Conservation (phyloP, 2,329 filamentous ascomycete genomes). For the Dryadomyces sulphureus region DNA sequence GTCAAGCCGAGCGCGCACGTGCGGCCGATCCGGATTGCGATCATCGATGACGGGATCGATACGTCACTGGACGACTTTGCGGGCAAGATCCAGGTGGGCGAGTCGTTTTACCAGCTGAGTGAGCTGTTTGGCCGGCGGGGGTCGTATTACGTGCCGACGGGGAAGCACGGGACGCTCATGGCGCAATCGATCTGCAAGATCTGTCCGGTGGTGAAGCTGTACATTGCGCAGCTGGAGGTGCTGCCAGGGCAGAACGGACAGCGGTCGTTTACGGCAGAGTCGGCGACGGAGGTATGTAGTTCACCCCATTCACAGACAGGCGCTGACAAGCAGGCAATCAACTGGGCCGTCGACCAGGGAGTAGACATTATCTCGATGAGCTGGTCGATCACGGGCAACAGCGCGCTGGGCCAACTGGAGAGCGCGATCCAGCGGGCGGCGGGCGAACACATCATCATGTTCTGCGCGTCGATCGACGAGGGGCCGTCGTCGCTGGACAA, state of each 20-base stretch:
- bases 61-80: conserved; percentile 2
- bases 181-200: conserved; percentile 3
- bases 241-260: not conserved
- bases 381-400: conserved; percentile 4
- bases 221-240: conserved; percentile 7
- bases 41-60: conserved; percentile 8
- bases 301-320: not conserved
- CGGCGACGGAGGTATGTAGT: conserved; percentile 1
- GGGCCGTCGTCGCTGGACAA: conserved; percentile 1
- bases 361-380: conserved; percentile 8
- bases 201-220: conserved; percentile 4
- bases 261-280: conserved; percentile 4
- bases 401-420: not conserved
- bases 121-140: conserved; percentile 2
- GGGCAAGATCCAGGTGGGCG: conserved; percentile 4
- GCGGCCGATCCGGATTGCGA: conserved; percentile 4
- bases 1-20: not conserved
- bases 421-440: not conserved
- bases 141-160: conserved; percentile 7
- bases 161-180: conserved; percentile 6
- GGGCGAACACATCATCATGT: conserved; percentile 1
- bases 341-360: conserved; percentile 1
- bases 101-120: conserved; percentile 5
- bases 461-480: conserved; percentile 6
- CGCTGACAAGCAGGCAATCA: not conserved